Evolutionary conservation across 2,329 filamentous ascomycete species (phyloP).

Genomic region (Daldinia eschscholtzii): DNA sequence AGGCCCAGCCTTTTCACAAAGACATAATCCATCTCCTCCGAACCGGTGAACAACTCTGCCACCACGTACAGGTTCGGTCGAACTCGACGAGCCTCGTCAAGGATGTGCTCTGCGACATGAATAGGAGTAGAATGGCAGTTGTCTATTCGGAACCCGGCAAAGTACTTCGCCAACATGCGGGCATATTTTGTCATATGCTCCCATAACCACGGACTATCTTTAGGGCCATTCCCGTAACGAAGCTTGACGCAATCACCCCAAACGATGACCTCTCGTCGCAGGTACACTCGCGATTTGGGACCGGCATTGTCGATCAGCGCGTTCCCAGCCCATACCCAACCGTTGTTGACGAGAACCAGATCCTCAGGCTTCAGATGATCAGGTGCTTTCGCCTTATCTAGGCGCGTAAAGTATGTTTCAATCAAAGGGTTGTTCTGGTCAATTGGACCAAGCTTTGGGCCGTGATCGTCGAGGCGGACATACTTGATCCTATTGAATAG

Average conservation of each 20-base stretch:
- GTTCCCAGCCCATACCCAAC: conserved; percentile 99
- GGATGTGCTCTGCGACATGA: conserved; percentile 92
- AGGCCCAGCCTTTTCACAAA: conserved; percentile 95
- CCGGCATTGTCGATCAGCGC: conserved; percentile 95
- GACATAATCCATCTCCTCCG: conserved; percentile 94
- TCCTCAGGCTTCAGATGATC: conserved; percentile 80
- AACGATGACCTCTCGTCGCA: conserved; percentile 95
- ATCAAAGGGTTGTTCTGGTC: conserved; percentile 83
- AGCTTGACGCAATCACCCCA: conserved; percentile 99
- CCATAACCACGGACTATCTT: conserved; percentile 95
- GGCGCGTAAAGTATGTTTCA: conserved; percentile 93
- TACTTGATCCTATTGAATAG: conserved; percentile 96
- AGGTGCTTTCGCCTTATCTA: conserved; percentile 83
- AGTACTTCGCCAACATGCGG: conserved; percentile 91
- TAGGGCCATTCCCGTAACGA: conserved; percentile 81
- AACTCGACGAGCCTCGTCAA: conserved; percentile 91
- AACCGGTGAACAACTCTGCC: conserved; percentile 94
- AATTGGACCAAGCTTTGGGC: conserved; percentile 86
- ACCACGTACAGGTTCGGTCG: conserved; percentile 91
- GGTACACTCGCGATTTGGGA: conserved; percentile 87
- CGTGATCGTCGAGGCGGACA: conserved; percentile 89
- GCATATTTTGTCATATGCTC: conserved; percentile 96
- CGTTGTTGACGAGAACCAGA: conserved; percentile 91
- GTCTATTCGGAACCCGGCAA: conserved; percentile 95
- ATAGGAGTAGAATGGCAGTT: conserved; percentile 98